A percentile compares a stretch with the other conserved stretches of the same genome.
These are phyloP conservation scores for Rhodamnia argentea DNA, from an alignment of 345 rosid genomes.

Conservation along the genomic window DNA sequence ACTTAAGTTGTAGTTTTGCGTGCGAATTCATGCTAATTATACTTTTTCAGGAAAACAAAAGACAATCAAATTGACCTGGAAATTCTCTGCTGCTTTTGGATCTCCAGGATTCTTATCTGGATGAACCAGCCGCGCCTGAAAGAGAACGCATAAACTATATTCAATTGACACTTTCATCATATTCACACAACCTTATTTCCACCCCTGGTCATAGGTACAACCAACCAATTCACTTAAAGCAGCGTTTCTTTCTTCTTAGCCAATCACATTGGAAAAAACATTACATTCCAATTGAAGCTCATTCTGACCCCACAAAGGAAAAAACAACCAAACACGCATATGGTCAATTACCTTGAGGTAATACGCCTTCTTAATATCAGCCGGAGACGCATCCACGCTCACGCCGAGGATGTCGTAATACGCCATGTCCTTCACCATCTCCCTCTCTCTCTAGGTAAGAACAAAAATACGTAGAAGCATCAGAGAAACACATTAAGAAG, in stretches of 20 bases:
- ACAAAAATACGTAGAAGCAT: not conserved
- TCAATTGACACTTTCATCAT: not conserved
- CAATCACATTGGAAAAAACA: not conserved
- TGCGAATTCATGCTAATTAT: not conserved
- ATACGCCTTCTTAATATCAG: constrained; percentile 91
- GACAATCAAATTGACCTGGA: constrained; percentile 43
- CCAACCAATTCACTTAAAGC: not conserved
- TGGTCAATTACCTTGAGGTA: constrained; percentile 50
- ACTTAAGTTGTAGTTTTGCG: not conserved
- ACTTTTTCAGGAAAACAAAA: not conserved
- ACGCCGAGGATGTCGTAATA: constrained; percentile 77
- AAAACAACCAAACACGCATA: not conserved
- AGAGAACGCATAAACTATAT: not conserved
- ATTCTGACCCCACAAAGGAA: not conserved
- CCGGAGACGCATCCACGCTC: constrained; percentile 48
- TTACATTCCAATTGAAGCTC: not conserved
- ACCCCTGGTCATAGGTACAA: not conserved
- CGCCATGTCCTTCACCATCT: constrained; percentile 67
- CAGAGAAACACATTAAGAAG: not conserved
- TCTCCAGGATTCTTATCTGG: constrained; percentile 95
- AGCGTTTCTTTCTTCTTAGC: not conserved
- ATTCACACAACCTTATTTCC: not conserved
- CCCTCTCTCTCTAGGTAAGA: not conserved
- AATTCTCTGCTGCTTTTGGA: constrained; percentile 83
- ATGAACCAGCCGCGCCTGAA: constrained; percentile 86